These are phyloP conservation scores for Sinapis alba DNA, from an alignment of 441 rosid genomes.

Conservation along the genomic window DNA sequence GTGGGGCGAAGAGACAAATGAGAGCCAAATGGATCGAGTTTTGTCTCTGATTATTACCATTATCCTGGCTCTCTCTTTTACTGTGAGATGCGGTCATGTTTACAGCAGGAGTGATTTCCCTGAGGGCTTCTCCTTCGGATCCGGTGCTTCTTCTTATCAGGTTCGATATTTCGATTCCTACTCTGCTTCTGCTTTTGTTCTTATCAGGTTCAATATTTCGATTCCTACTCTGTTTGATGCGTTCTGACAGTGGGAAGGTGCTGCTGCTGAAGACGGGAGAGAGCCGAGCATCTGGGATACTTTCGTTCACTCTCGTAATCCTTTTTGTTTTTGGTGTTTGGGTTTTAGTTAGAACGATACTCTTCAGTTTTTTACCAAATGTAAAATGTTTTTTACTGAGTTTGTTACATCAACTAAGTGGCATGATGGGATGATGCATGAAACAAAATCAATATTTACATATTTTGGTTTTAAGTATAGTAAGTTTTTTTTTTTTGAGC, in stretches of 20 bases:
- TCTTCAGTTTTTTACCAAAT: background rate
- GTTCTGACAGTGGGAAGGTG: constrained; percentile 59
- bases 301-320: constrained; percentile 41
- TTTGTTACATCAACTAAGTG: background rate
- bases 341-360: background rate
- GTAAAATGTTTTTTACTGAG: background rate
- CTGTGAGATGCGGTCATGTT: background rate
- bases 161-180: constrained; percentile 26
- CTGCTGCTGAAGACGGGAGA: constrained; percentile 59
- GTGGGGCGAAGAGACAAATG: background rate
- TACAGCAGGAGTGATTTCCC: constrained; percentile 59
- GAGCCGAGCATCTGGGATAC: constrained; percentile 63
- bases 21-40: background rate
- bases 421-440: background rate
- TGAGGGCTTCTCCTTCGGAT: constrained; percentile 56
- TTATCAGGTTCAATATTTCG: constrained; percentile 52
- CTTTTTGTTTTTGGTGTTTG: background rate
- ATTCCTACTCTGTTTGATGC: background rate
- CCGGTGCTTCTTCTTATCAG: constrained; percentile 72
- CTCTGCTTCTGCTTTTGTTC: constrained; percentile 19
- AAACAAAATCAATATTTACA: background rate
- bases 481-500: too few relatives aligned
- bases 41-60: background rate
- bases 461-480: background rate
- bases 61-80: background rate